Evolutionary conservation across 2,329 filamentous ascomycete species (phyloP).

Genomic region (Penicillium decumbens): DNA sequence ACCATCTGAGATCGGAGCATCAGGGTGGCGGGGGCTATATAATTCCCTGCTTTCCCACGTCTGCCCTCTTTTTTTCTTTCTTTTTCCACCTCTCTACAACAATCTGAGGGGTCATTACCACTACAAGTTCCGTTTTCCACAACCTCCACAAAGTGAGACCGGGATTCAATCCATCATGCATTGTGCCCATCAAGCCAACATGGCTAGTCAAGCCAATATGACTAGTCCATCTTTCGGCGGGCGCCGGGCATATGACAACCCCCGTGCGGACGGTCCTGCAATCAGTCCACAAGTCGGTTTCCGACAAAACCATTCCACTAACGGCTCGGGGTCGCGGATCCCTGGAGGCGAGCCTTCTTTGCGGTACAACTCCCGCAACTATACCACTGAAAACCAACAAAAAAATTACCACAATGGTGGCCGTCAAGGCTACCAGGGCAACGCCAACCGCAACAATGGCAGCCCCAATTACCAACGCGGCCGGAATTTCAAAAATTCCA

Average conservation of each 20-base stretch:
- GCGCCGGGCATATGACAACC: background rate
- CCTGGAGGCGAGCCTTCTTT: background rate
- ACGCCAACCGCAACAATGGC: background rate
- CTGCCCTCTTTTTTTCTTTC: background rate
- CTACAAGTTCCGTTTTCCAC: no score
- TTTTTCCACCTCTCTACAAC: slow-evolving; percentile 2
- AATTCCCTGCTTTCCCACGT: background rate
- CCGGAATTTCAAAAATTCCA: background rate
- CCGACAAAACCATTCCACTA: slow-evolving; percentile 1
- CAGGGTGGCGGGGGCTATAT: background rate
- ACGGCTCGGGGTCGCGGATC: slow-evolving; percentile 8
- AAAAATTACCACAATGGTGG: background rate
- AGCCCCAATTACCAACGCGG: background rate
- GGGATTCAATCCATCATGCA: background rate
- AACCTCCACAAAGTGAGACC: background rate
- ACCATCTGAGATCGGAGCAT: background rate
- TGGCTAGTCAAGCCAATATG: slow-evolving; percentile 1
- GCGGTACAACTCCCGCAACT: background rate
- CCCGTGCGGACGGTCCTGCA: slow-evolving; percentile 4
- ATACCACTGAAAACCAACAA: background rate
- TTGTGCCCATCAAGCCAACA: background rate
- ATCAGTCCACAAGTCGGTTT: slow-evolving; percentile 3
- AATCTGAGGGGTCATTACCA: background rate
- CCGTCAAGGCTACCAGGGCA: background rate
- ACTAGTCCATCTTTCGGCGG: background rate